Base-by-base conservation (phyloP, 768 basidiomycete genomes). In the Dioszegia hungarica region DNA sequence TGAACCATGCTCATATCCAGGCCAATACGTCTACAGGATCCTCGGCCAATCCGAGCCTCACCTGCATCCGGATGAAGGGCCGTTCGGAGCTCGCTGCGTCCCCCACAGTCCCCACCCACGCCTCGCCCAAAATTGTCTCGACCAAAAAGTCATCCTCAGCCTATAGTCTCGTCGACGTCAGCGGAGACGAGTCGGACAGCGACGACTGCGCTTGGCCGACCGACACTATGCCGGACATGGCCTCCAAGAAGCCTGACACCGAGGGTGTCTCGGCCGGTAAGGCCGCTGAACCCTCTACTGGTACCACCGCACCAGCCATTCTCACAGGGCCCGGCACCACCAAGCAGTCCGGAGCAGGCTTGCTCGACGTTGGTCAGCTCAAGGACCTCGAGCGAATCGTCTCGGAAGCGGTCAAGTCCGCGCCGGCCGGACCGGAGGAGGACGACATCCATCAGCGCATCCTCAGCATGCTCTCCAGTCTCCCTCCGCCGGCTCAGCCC, bases 41-140 rank as follows among this genome's bases (percentile, higher is more conserved):
- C n/a, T n/a, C n/a, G n/a, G n/a, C n/a, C n/a, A n/a, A n/a, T n/a
- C n/a, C n/a, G n/a, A n/a, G n/a, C n/a, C n/a, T n/a, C n/a, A n/a
- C 31, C 15, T 17, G 47, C 4, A 20, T 51, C 6, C n/a, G 36
- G 20, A 37, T 51, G 49, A 51, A 51, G 19, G 49, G 49, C 9
- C 49, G 49, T 6, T 36, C 37, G 3, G 49, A 51, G 49, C 49
- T 51, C 15, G 25, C 20, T 24, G 29, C 47, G 14, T 49, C 47
- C 22, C 10, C 20, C 14, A 12, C 47, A n/a, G n/a, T n/a, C n/a
- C n/a, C n/a, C n/a, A n/a, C n/a, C 20, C n/a, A 24, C 43, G 20
- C 43, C 6, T 17, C 25, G 45, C 15, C n/a, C n/a, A n/a, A n/a
- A n/a, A n/a, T n/a, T n/a, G n/a, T n/a, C n/a, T n/a, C n/a, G n/a